Base-by-base conservation (phyloP, 495 filamentous ascomycete genomes). In the Talaromyces borbonicus region DNA sequence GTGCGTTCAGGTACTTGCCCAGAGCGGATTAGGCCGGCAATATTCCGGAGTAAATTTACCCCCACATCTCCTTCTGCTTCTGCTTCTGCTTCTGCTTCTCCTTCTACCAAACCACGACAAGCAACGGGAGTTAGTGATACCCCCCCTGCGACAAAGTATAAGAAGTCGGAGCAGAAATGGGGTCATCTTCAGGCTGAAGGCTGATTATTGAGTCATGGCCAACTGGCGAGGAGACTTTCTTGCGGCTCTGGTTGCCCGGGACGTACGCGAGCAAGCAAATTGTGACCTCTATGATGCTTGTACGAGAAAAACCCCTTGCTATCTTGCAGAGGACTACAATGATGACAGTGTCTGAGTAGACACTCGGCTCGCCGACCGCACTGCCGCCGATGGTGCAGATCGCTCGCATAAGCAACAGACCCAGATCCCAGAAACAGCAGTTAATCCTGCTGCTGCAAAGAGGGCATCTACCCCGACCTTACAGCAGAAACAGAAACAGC, bases 321-420 rank as follows among this genome's bases (percentile, higher is more conserved):
- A 32, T 32, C n/a, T 12, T 26, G 25, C 14, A 46, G 7, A 36
- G 15, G 11, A 29, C 8, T 11, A 36, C 26, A 22, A 23, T 36
- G 36, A 32, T 16, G 8, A 36, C 5, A 11, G 9, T 3, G 15
- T 35, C 9, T 8, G 5, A n/a, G 24, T 51, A 88, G 85, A 81
- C 68, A 79, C 81, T 27, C 72, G 72, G 41, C 77, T 90, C 18
- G 78, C 78, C 41, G 83, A 86, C 63, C 77, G 81, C 36, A 69
- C 83, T 39, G 64, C 79, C 46, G 31, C 52, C 8, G 23, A 45
- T 6, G 27, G 46, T 49, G 44, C 29, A 26, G 22, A 9, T n/a
- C n/a, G n/a, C 18, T 38, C 35, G 35, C 22, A 16, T 18, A 40
- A 19, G 15, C 29, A 20, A 20, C 59, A 62, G 15, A 65, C 81